phyloP scores from a whole-genome alignment of 192 early-diverging fungal species.

The Gigaspora rosea region DNA sequence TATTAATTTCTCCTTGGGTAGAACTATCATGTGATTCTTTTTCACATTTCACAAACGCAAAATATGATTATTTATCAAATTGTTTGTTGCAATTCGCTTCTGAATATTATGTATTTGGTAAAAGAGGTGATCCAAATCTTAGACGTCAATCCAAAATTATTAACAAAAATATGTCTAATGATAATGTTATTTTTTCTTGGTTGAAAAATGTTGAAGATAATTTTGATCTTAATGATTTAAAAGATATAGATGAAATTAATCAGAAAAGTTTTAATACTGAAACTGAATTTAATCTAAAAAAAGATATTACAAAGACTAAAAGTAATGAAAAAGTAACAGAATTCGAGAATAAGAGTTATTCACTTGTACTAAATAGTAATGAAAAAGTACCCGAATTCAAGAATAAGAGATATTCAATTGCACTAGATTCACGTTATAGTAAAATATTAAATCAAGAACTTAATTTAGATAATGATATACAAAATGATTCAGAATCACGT shows the following conservation, averaged over 20 bases:
- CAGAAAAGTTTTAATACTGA: not conserved
- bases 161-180: not conserved
- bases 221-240: not conserved
- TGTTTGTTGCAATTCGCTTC: not conserved
- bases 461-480: too few relatives aligned
- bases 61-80: constrained; percentile 1
- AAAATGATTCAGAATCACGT: too few relatives aligned
- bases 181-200: not conserved
- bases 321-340: too few relatives aligned
- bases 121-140: not conserved
- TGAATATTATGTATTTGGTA: constrained; percentile 20
- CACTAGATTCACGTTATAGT: too few relatives aligned
- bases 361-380: too few relatives aligned
- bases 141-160: not conserved
- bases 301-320: too few relatives aligned
- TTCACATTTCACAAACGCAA: constrained; percentile 10
- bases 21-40: constrained; percentile 16
- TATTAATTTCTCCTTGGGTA: constrained; percentile 29
- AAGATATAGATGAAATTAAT: not conserved
- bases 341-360: too few relatives aligned
- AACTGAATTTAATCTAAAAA: too few relatives aligned
- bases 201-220: not conserved
- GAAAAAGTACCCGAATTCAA: too few relatives aligned
- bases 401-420: too few relatives aligned
- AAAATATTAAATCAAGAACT: too few relatives aligned